phyloP scores from a whole-genome alignment of 192 early-diverging fungal genomes.

The Gigaspora rosea region DNA sequence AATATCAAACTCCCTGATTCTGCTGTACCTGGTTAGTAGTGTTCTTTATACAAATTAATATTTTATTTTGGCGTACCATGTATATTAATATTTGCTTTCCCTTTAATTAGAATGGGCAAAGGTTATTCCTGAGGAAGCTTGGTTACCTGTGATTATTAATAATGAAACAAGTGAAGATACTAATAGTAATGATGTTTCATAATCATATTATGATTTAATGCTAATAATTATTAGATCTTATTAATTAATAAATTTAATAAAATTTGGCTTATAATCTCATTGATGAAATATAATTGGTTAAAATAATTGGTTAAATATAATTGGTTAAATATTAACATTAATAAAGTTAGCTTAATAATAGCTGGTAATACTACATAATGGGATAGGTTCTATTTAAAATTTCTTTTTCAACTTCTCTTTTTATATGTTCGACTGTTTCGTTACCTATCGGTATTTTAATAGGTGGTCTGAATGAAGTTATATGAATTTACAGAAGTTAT shows the following conservation, averaged over 20 bases:
- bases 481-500: not conserved
- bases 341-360: too few species aligned
- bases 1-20: slow-evolving; percentile 2
- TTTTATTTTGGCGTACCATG: not conserved
- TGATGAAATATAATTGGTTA: too few species aligned
- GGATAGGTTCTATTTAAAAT: slow-evolving; percentile 5
- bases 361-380: not conserved
- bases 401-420: slow-evolving; percentile 29
- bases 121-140: slow-evolving; percentile 11
- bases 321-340: too few species aligned
- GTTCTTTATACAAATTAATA: not conserved
- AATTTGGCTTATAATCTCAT: too few species aligned
- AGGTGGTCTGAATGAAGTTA: not conserved
- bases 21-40: not conserved
- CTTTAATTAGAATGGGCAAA: slow-evolving; percentile 19
- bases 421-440: slow-evolving; percentile 7
- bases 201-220: too few species aligned
- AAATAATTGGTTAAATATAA: too few species aligned
- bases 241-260: too few species aligned
- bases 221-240: too few species aligned
- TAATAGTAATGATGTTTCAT: not conserved
- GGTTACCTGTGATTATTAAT: slow-evolving; percentile 12
- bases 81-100: not conserved
- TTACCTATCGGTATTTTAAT: not conserved
- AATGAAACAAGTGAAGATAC: not conserved